Evolutionary conservation across 2,329 filamentous ascomycete species (phyloP), one percentile per base, ranked within the genome.

Genomic region (Thelonectria blattea): DNA sequence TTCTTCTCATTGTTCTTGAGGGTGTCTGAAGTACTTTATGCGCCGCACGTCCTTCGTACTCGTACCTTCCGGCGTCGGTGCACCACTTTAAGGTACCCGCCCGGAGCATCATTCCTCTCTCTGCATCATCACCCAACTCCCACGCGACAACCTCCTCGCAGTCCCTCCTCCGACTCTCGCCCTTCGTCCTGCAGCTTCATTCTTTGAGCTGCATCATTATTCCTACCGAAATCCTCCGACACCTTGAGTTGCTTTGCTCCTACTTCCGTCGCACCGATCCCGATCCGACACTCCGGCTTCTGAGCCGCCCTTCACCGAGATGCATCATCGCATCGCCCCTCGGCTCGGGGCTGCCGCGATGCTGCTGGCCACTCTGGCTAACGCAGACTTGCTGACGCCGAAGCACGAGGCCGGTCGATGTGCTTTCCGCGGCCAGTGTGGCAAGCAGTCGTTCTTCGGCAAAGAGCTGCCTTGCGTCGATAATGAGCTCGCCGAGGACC

Each of bases 381-480:
- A 56, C 17, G 72, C 72, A 50, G 68, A 76, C 41, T 64, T 68
- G 18, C 72, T 68, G 58, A 87, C 85, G 0, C 80, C 83, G 1
- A 91, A 88, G 65, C 94, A 97, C 70, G 93, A 97, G 77, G 82
- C 89, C 51, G 94, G 94, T 42, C 86, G 94, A 65, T 98, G 94
- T 76, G 92, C 94, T 1, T 92, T 98, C 64, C 87, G 94, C 51
- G 93, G 93, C 8, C 90, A 96, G 65, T 99, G 95, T 74, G 95
- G 95, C 49, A 93, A 93, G 76, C 89, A 94, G 77, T 89, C 90
- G 64, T 90, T 95, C 74, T 98, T 98, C 71, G 92, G 93, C 57
- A 90, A 92, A 59, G 87, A 96, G 68, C 82, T 98, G 62, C 95
- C 95, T 4, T 99, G 95, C 74, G 88, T 93, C 14, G 94, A 99